Conservation (phyloP, 1,284 basidiomycete species). For the Malassezia sp. region DNA sequence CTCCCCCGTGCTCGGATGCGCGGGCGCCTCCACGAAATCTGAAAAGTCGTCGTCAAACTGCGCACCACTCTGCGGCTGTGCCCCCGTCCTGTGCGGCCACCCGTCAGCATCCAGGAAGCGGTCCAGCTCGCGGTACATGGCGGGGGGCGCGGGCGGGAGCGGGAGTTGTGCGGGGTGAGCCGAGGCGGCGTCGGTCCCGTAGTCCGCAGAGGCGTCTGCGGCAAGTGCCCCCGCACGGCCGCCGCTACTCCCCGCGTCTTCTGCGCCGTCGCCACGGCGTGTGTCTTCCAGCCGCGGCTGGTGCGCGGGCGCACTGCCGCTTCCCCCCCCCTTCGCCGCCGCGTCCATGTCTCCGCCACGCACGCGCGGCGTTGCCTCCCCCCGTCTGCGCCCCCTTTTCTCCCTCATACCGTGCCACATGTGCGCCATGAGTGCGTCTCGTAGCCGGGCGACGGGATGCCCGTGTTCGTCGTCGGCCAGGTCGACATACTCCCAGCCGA, state of each 20-base stretch:
- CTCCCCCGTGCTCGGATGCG: not conserved
- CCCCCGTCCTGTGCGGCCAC: too few species aligned
- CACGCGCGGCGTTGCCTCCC: too few species aligned
- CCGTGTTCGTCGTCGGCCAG: not conserved
- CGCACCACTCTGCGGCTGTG: too few species aligned
- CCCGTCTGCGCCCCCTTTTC: not conserved
- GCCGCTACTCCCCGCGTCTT: too few species aligned
- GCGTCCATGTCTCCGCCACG: too few species aligned
- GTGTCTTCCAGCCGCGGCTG: too few species aligned
- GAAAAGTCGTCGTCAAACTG: slow-evolving; percentile 6
- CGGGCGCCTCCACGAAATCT: slow-evolving; percentile 2
- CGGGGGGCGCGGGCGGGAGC: not conserved
- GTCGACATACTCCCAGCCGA: slow-evolving; percentile 14
- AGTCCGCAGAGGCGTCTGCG: too few species aligned
- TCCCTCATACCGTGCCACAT: slow-evolving; percentile 1
- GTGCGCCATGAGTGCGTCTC: slow-evolving; percentile 12
- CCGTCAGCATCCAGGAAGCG: not conserved
- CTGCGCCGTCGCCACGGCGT: too few species aligned
- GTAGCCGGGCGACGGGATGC: not conserved
- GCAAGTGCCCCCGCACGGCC: too few species aligned
- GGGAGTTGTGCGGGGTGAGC: not conserved
- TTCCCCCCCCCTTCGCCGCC: too few species aligned
- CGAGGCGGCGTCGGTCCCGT: too few species aligned
- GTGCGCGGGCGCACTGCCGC: too few species aligned
- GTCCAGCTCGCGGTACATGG: not conserved